Evolutionary conservation across 768 basidiomycete genomes (phyloP), one percentile per base, ranked within the genome.

Genomic region (Russula virescens): DNA sequence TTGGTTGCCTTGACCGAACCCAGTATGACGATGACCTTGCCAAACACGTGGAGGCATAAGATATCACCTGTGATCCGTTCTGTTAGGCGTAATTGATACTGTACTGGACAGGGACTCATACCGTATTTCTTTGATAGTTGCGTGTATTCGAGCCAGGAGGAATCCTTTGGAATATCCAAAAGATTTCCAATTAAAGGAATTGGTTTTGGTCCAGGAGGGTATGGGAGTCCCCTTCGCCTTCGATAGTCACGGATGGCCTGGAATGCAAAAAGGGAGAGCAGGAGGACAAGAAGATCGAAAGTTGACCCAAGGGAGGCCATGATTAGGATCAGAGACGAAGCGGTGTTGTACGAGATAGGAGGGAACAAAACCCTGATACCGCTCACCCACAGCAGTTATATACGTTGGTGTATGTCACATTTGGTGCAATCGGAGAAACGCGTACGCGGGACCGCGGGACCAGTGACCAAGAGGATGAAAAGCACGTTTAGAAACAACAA

Each of bases 181-280:
- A 63, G 51, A 42, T 63, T 63, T 2, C 62, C 62, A 2, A 63
- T 21, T 11, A 63, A 13, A 4, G 62, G 62, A 7, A 60, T 38
- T 1, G 58, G 58, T 42, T 26, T 48, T 5, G 62, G 62, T 5
- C 62, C 62, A 26, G 62, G 62, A 6, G 62, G 62, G 13, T 63
- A 63, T 3, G 58, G 58, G 5, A 54, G 31, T 16, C 52, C 23
- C 1, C 46, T 0, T 5, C 52, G 34, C 49, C n/a, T 47, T 46
- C 4, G 19, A 28, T 47, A 16, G 16, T 21, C 46, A n/a, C 60
- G 60, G 45, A 61, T 35, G 16, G 23, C 38, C 14, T n/a, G n/a
- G 28, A 61, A 38, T 19, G n/a, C 35, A 19, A 10, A 23, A 42
- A 49, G 26, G 28, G 3, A 55, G 2, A 11, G 55, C 3, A 31